Base-by-base conservation (phyloP, 2,329 filamentous ascomycete genomes). In the Gnomoniopsis smithogilvyi region DNA sequence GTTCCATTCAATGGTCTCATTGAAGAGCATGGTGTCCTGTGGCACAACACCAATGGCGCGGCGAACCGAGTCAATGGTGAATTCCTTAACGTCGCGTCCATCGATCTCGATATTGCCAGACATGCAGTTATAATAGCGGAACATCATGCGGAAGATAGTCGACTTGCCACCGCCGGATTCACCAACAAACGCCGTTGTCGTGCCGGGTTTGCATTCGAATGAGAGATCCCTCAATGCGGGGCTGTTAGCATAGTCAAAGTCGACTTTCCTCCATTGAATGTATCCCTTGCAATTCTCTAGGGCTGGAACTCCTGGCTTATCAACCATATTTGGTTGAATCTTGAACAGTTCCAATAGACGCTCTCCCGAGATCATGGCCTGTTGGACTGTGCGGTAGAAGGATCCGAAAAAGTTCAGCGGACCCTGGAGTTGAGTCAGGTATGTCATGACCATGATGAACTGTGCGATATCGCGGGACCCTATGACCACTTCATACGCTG, bases 101-200 rank as follows among this genome's bases (percentile, higher is more conserved):
- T 98, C 95, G 56, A 99, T 80, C 68, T 89, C 84, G 59, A 98
- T 96, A 68, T 80, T 86, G 38, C 95, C 95, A 54, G 86, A 83
- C 54, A 87, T 81, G 56, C 88, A 85, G 70, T 97, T 96, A 78
- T 98, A 99, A 74, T 97, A 99, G 19, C 95, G 90, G 80, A 96
- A 98, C 71, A 99, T 87, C 51, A 98, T 83, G 53, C 95, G 89
- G 79, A 99, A 97, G 26, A 99, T 84, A 0, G 95, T 99, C 2
- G 94, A 98, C 74, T 99, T 99, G 65, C 95, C 95, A 60, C 95
- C 95, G 49, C 95, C 95, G 34, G 94, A 98, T 73, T 98, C 94
- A 64, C 95, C 95, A 19, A 99, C 95, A 64, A 99, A 88, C 0
- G 95, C 95, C 6, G 94, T 99, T 0, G 93, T 98, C 1, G 92